These are phyloP conservation scores for Sporisorium sorghi DNA, from an alignment of 1,284 basidiomycete genomes.

Conservation along the genomic window DNA sequence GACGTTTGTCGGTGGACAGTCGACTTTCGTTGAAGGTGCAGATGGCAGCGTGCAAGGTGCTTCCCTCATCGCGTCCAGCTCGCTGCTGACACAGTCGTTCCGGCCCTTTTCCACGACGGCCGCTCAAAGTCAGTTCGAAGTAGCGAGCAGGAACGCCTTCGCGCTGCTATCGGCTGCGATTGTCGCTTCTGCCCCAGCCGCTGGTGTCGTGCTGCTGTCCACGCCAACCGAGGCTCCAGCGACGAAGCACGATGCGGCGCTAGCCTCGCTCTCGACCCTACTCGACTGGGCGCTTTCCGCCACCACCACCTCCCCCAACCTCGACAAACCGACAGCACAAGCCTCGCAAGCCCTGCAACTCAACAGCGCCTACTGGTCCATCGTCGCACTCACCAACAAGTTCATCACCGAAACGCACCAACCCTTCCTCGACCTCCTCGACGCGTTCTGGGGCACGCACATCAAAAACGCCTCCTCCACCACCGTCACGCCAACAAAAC, in stretches of 20 bases:
- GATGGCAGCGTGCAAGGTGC: neutral
- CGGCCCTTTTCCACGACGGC: neutral
- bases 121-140: neutral
- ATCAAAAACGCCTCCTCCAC: too few relatives aligned
- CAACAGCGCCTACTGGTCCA: conserved; percentile 31
- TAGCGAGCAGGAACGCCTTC: conserved; percentile 22
- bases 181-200: conserved; percentile 26
- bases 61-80: conserved; percentile 11
- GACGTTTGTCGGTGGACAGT: conserved; percentile 26
- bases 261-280: conserved; percentile 19
- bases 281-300: conserved; percentile 33
- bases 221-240: neutral
- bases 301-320: neutral
- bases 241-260: conserved; percentile 27
- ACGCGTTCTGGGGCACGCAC: conserved; percentile 45
- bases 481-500: too few relatives aligned
- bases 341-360: conserved; percentile 32
- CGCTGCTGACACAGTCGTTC: conserved; percentile 9
- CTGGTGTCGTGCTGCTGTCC: conserved; percentile 16
- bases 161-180: conserved; percentile 41
- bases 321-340: neutral
- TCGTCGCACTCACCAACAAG: conserved; percentile 55
- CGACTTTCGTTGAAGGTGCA: conserved; percentile 13
- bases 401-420: conserved; percentile 40
- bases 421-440: conserved; percentile 36